These are phyloP conservation scores for Rhodomyrtus tomentosa DNA, from an alignment of 345 rosid genomes.

Conservation along the genomic window DNA sequence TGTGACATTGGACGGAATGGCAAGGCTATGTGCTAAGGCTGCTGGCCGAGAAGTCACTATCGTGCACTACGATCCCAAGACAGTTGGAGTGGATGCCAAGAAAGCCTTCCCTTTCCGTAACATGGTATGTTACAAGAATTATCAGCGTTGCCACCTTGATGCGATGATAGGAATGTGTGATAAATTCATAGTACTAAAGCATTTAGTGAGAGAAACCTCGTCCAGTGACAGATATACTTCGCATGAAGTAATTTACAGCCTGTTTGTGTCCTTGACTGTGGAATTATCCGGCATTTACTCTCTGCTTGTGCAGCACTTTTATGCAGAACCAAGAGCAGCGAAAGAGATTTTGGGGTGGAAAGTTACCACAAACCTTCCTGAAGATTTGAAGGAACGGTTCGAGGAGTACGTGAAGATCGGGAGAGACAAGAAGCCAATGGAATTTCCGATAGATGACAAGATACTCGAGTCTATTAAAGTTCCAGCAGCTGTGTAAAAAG, in stretches of 20 bases:
- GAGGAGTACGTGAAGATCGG: conserved; percentile 74
- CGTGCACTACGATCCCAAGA: conserved; percentile 87
- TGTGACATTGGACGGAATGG: conserved; percentile 90
- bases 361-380: conserved; percentile 54
- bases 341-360: conserved; percentile 77
- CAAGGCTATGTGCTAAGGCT: conserved; percentile 83
- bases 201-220: background rate
- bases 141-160: background rate
- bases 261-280: background rate
- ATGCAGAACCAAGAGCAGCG: conserved; percentile 92
- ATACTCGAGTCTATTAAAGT: conserved; percentile 68
- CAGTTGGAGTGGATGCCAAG: conserved; percentile 69
- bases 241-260: background rate
- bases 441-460: conserved; percentile 77
- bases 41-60: conserved; percentile 64
- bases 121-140: conserved; percentile 36
- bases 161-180: background rate
- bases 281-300: background rate
- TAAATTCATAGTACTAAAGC: background rate
- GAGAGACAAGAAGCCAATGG: conserved; percentile 68
- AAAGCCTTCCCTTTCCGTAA: conserved; percentile 92
- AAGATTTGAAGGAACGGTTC: conserved; percentile 74
- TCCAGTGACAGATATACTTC: background rate
- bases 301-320: conserved; percentile 64
- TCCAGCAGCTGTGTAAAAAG: conserved; percentile 41